Conservation (phyloP, 352 stramenopile genomes). For the Thalassiosira livingstoniorum region DNA sequence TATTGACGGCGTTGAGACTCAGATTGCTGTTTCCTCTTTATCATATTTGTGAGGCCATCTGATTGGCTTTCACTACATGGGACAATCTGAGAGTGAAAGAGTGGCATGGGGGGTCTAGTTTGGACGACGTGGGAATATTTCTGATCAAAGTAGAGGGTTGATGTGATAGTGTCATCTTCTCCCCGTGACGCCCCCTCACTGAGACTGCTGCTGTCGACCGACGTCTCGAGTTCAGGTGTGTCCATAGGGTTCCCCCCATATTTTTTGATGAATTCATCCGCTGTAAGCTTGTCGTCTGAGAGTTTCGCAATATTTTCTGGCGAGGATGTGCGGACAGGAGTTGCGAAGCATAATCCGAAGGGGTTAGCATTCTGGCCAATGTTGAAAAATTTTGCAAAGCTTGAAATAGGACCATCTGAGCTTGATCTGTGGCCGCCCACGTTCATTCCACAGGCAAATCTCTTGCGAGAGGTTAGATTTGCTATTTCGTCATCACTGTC, state of each 20-base stretch:
- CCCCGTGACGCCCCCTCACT: slow-evolving; percentile 16
- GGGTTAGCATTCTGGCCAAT: slow-evolving; percentile 19
- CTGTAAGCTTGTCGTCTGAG: slow-evolving; percentile 41
- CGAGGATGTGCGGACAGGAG: slow-evolving; percentile 56
- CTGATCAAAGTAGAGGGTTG: slow-evolving; percentile 75
- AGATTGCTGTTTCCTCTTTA: slow-evolving; percentile 22
- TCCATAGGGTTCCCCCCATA: slow-evolving; percentile 5
- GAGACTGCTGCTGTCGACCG: not conserved
- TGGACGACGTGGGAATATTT: slow-evolving; percentile 72
- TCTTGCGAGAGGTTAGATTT: slow-evolving; percentile 26
- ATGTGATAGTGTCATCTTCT: slow-evolving; percentile 73
- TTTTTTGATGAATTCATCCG: slow-evolving; percentile 46
- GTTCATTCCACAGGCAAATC: slow-evolving; percentile 41
- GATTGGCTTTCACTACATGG: not conserved
- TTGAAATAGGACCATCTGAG: slow-evolving; percentile 11
- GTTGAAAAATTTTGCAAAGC: slow-evolving; percentile 37
- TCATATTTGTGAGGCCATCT: slow-evolving; percentile 36
- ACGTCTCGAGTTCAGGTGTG: slow-evolving; percentile 17
- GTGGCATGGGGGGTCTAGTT: slow-evolving; percentile 67
- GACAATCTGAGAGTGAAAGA: slow-evolving; percentile 58
- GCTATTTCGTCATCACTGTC: slow-evolving; percentile 44
- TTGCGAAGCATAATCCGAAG: slow-evolving; percentile 70
- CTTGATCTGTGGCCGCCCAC: slow-evolving; percentile 1
- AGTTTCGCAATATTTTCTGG: slow-evolving; percentile 38
- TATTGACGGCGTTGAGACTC: no score